Evolutionary conservation across 2,329 filamentous ascomycete species (phyloP).

Genomic region (Fonsecaea erecta): DNA sequence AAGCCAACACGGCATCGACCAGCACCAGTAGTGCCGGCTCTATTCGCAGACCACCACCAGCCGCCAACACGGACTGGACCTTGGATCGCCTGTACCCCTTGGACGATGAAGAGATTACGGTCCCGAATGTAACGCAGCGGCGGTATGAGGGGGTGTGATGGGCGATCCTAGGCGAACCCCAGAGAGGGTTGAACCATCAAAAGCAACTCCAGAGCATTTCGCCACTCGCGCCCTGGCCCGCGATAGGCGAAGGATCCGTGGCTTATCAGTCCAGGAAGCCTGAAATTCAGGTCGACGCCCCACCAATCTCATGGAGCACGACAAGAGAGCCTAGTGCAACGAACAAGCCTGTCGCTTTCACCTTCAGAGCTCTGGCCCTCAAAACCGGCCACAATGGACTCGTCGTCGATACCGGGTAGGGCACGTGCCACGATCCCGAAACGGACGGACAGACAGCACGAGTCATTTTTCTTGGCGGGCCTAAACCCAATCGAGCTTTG

Average conservation of each 20-base stretch:
- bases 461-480: constrained; percentile 7
- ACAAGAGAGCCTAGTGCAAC: not conserved
- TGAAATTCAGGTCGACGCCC: not conserved
- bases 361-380: not conserved
- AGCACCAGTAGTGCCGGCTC: constrained; percentile 29
- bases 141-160: constrained; percentile 25
- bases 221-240: constrained; percentile 1
- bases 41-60: constrained; percentile 13
- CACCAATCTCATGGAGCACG: not conserved
- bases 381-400: not conserved
- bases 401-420: not conserved
- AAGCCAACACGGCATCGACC: constrained; percentile 23
- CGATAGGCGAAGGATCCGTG: not conserved
- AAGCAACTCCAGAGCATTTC: constrained; percentile 6
- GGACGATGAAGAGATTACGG: constrained; percentile 33
- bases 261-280: not conserved
- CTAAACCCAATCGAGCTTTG: constrained; percentile 6
- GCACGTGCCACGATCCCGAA: constrained; percentile 3
- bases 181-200: not conserved
- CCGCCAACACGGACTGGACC: constrained; percentile 24
- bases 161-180: not conserved
- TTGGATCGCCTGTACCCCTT: constrained; percentile 36
- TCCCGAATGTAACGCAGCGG: constrained; percentile 21
- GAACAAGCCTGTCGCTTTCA: not conserved
- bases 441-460: not conserved